Evolutionary conservation across 106 monocot genomes (phyloP).

Genomic region (Allium sativum): DNA sequence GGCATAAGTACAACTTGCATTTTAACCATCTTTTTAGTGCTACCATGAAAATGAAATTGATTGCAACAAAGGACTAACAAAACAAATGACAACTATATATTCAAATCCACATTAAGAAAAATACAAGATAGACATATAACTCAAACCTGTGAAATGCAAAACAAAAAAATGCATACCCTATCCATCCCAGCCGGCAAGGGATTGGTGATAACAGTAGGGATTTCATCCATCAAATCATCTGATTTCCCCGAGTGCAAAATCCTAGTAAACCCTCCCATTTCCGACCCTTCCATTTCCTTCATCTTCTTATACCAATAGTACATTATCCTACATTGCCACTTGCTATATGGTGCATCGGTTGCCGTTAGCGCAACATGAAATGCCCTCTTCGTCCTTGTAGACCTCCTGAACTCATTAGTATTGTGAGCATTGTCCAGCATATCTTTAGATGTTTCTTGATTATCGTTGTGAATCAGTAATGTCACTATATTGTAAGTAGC

Average conservation of each 20-base stretch:
- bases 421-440: too few species aligned
- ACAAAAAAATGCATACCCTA: conserved; percentile 31
- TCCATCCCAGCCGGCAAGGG: conserved; percentile 57
- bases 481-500: conserved; percentile 23
- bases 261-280: conserved; percentile 74
- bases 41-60: too few species aligned
- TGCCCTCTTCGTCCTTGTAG: conserved; percentile 6
- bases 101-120: too few species aligned
- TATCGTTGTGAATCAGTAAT: conserved; percentile 17
- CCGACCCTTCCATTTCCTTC: conserved; percentile 27
- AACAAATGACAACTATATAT: too few species aligned
- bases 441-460: neutral
- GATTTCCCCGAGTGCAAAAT: conserved; percentile 50
- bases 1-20: too few species aligned
- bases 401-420: too few species aligned
- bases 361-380: conserved; percentile 68
- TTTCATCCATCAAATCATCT: conserved; percentile 46
- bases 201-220: conserved; percentile 57
- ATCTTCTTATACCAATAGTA: conserved; percentile 65
- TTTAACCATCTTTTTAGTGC: too few species aligned
- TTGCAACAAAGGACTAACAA: too few species aligned
- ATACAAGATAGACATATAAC: too few species aligned
- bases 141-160: neutral
- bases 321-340: conserved; percentile 75
- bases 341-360: conserved; percentile 45